A percentile compares a stretch with the other conserved stretches of the same genome.
Evolutionary conservation across 169 alveolate genomes (phyloP).

Genomic region (Cryptosporidium ubiquitum): DNA sequence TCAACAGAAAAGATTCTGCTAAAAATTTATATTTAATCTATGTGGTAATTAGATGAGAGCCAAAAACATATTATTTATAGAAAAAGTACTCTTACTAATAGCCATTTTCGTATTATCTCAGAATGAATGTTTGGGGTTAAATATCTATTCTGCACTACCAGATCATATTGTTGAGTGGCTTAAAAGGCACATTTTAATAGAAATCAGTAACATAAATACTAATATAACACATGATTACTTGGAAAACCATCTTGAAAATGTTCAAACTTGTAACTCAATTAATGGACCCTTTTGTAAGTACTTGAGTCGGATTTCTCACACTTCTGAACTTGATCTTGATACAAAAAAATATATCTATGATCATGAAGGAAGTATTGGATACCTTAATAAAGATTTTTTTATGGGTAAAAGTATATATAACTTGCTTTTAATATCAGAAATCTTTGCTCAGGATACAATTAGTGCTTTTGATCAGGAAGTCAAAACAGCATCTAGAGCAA

Average conservation of each 20-base stretch:
- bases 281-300: constrained; percentile 52
- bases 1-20: neutral
- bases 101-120: neutral
- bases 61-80: neutral
- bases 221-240: neutral
- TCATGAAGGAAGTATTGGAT: neutral
- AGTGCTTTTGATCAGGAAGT: neutral
- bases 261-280: constrained; percentile 9
- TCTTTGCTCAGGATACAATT: neutral
- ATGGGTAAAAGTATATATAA: neutral
- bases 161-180: constrained; percentile 57
- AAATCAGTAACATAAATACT: neutral
- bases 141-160: constrained; percentile 51
- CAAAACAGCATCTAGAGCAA: neutral
- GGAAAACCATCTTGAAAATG: neutral
- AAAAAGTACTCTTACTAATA: neutral
- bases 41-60: neutral
- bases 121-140: neutral
- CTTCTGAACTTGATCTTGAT: neutral
- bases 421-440: neutral
- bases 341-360: constrained; percentile 2
- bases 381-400: neutral
- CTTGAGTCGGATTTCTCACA: neutral
- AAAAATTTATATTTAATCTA: neutral
- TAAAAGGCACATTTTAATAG: constrained; percentile 22